These are phyloP conservation scores for Apiotrichum sp. DNA, from an alignment of 1,284 basidiomycete species.

Conservation along the genomic window DNA sequence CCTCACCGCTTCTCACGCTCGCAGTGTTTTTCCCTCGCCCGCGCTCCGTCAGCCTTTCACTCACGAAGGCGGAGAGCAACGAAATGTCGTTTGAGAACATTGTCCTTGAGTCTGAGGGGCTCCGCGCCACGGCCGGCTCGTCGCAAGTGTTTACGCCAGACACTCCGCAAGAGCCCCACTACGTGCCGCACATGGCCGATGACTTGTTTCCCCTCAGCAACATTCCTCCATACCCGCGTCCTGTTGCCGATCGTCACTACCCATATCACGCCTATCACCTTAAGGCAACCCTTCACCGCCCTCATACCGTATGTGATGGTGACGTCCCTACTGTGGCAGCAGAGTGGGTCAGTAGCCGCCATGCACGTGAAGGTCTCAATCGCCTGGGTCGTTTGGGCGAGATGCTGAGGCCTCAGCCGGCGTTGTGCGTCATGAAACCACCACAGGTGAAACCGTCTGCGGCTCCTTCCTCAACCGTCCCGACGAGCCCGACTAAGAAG, in stretches of 20 bases:
- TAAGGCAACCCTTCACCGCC: not conserved
- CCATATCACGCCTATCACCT: slow-evolving; percentile 9
- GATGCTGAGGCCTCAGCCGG: slow-evolving; percentile 35
- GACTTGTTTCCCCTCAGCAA: slow-evolving; percentile 2
- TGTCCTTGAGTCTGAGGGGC: not conserved
- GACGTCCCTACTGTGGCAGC: slow-evolving; percentile 16
- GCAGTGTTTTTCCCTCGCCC: slow-evolving; percentile 5
- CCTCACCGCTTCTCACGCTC: slow-evolving; percentile 23
- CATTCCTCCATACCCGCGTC: not conserved
- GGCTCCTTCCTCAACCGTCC: no score
- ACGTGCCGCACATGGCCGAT: slow-evolving; percentile 17
- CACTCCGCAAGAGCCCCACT: slow-evolving; percentile 26
- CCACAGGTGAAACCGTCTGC: not conserved
- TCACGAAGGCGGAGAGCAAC: slow-evolving; percentile 14
- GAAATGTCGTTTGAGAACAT: slow-evolving; percentile 3
- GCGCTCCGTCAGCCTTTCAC: not conserved
- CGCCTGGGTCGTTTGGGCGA: slow-evolving; percentile 24
- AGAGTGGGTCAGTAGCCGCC: slow-evolving; percentile 31
- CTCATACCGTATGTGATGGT: slow-evolving; percentile 8
- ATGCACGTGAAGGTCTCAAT: slow-evolving; percentile 24
- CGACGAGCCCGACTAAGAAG: not conserved
- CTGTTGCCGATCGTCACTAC: not conserved
- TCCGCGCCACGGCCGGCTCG: not conserved
- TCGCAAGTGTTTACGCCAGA: slow-evolving; percentile 9
- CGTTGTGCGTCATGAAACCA: slow-evolving; percentile 26